A percentile compares a stretch with the other conserved stretches of the same genome.
Evolutionary conservation across 1,284 basidiomycete species (phyloP).

Genomic region (Irpex lacteus): DNA sequence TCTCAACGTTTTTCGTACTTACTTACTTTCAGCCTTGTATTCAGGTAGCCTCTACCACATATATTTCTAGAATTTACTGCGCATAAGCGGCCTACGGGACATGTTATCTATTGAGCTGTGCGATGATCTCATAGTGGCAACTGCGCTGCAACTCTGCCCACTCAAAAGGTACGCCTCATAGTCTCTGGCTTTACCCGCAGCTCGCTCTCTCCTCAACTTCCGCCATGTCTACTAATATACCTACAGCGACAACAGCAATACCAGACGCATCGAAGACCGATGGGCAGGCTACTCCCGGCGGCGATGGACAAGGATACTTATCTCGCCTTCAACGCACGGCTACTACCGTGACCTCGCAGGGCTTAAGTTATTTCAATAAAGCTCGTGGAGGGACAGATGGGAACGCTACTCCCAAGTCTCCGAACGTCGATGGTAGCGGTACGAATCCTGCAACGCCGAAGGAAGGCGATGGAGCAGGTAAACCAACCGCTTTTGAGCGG

Average conservation of each 20-base stretch:
- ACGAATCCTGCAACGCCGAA: constrained; percentile 3
- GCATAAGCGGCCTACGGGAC: too few species aligned
- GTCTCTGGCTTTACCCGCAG: too few species aligned
- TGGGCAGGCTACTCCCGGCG: neutral
- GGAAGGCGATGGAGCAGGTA: neutral
- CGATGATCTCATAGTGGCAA: constrained; percentile 1
- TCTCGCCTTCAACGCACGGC: neutral
- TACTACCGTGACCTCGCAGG: neutral
- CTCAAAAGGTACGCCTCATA: neutral
- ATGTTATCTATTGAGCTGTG: neutral
- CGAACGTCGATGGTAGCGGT: neutral
- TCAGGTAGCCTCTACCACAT: too few species aligned
- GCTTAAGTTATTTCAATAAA: neutral
- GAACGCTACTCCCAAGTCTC: neutral
- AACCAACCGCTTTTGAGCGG: constrained; percentile 19
- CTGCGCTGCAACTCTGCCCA: neutral
- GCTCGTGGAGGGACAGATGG: neutral
- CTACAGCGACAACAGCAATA: neutral
- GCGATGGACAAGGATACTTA: neutral
- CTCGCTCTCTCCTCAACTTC: neutral
- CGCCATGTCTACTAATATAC: neutral
- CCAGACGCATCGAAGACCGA: neutral
- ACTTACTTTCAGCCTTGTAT: too few species aligned
- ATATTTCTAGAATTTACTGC: too few species aligned
- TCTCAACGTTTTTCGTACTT: too few species aligned